A percentile compares a stretch with the other conserved stretches of the same genome.
Conservation (phyloP, 2,329 filamentous ascomycete species). For the Dendrostoma leiphaemia region DNA sequence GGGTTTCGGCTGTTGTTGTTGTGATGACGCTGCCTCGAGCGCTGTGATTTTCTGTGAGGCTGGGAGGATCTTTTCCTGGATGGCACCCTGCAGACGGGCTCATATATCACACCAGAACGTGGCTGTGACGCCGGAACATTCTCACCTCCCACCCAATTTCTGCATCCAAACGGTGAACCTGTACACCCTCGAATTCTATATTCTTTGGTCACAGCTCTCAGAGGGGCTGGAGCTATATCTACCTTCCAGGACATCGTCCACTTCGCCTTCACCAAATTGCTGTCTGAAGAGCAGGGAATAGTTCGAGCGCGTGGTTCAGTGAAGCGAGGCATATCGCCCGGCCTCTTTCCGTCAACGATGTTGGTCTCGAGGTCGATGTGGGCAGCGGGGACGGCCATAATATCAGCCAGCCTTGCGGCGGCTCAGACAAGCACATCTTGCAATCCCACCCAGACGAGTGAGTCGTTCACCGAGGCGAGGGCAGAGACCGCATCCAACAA, state of each 20-base stretch:
- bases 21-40: conserved; percentile 1
- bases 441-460: conserved; percentile 29
- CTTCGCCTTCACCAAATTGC: not conserved
- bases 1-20: not conserved
- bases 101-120: not conserved
- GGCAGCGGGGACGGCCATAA: conserved; percentile 18
- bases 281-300: not conserved
- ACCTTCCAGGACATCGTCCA: not conserved
- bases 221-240: not conserved
- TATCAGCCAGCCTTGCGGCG: conserved; percentile 20
- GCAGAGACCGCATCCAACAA: not conserved
- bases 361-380: conserved; percentile 22
- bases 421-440: conserved; percentile 33
- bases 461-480: conserved; percentile 10
- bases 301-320: not conserved
- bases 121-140: not conserved
- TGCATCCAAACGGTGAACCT: not conserved
- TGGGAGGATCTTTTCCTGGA: conserved; percentile 1
- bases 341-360: conserved; percentile 18
- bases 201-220: not conserved
- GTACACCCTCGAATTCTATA: not conserved
- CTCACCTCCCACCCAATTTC: not conserved
- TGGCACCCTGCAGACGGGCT: not conserved
- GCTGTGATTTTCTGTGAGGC: not conserved
- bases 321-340: not conserved